phyloP scores from a whole-genome alignment of 1,139 yeast species.

The Geotrichum candidum region DNA sequence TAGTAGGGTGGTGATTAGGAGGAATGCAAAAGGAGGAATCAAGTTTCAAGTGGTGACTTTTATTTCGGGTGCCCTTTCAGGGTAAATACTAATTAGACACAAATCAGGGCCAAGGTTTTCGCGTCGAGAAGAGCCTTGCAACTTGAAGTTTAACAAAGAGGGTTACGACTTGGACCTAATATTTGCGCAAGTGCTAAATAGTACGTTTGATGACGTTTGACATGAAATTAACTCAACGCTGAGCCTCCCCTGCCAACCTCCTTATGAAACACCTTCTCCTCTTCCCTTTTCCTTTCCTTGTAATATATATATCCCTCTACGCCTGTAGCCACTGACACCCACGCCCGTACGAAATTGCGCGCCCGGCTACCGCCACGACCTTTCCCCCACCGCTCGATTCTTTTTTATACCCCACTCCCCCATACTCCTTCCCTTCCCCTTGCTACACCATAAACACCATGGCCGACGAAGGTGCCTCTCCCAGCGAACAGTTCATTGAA shows the following conservation, averaged over 20 bases:
- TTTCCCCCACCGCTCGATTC: background rate
- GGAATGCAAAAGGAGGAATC: background rate
- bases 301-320: background rate
- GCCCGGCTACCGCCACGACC: background rate
- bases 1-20: background rate
- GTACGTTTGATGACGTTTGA: background rate
- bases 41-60: background rate
- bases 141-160: background rate
- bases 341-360: background rate
- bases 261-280: background rate
- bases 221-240: background rate
- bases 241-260: background rate
- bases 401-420: background rate
- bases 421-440: background rate
- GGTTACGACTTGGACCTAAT: background rate
- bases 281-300: background rate
- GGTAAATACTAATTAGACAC: background rate
- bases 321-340: background rate
- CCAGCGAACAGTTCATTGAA: constrained; percentile 75
- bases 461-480: constrained; percentile 58
- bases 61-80: background rate
- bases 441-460: background rate
- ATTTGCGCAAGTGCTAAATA: background rate
- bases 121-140: background rate
- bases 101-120: background rate